A percentile compares a stretch with the other conserved stretches of the same genome.
Conservation (phyloP, 2,329 filamentous ascomycete genomes). For the Didymella segeticola region DNA sequence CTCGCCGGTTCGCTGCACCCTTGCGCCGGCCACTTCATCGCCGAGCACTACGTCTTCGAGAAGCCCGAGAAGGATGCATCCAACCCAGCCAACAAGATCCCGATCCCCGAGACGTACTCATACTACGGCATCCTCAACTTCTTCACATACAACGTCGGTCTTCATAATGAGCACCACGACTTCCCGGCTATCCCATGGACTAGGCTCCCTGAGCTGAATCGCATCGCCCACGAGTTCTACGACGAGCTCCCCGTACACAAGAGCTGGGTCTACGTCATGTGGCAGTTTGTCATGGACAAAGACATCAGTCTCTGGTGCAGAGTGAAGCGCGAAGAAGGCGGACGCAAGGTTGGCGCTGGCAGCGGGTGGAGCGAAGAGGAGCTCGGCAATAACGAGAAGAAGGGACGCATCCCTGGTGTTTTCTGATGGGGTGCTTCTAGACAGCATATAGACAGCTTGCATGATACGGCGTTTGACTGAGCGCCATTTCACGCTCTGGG, state of each 20-base stretch:
- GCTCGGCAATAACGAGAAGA: slow-evolving; percentile 55
- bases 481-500: not conserved
- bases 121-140: slow-evolving; percentile 95
- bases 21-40: slow-evolving; percentile 96
- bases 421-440: not conserved
- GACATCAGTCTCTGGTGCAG: slow-evolving; percentile 89
- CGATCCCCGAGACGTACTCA: slow-evolving; percentile 89
- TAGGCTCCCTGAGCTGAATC: slow-evolving; percentile 75
- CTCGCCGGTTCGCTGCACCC: slow-evolving; percentile 93
- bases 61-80: slow-evolving; percentile 60
- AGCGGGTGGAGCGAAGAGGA: slow-evolving; percentile 57
- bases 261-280: slow-evolving; percentile 92
- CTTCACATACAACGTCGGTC: slow-evolving; percentile 93
- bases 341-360: slow-evolving; percentile 61
- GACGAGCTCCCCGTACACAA: slow-evolving; percentile 82
- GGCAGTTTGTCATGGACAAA: slow-evolving; percentile 92
- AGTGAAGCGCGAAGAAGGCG: slow-evolving; percentile 88
- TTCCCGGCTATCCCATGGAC: slow-evolving; percentile 98
- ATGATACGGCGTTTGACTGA: slow-evolving; percentile 4
- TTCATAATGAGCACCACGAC: slow-evolving; percentile 99
- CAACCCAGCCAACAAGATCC: slow-evolving; percentile 58
- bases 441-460: slow-evolving; percentile 2
- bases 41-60: slow-evolving; percentile 75
- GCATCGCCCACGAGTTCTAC: slow-evolving; percentile 91
- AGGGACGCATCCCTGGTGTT: slow-evolving; percentile 54